Evolutionary conservation across 2,329 filamentous ascomycete species (phyloP).

Genomic region (Alternaria tenuissima): DNA sequence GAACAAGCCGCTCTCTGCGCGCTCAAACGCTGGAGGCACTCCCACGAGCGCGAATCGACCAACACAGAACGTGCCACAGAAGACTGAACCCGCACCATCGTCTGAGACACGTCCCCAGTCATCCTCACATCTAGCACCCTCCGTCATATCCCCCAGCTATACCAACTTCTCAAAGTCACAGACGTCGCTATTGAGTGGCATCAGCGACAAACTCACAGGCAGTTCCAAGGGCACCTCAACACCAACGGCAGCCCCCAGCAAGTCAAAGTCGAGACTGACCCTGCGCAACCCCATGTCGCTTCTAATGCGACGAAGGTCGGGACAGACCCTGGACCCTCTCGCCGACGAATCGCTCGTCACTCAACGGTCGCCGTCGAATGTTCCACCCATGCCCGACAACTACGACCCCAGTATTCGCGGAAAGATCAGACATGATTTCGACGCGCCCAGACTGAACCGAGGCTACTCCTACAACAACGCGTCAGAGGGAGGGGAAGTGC

Average conservation of each 20-base stretch:
- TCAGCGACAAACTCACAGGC: conserved; percentile 42
- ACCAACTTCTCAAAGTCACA: conserved; percentile 43
- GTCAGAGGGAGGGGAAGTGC: conserved; percentile 29
- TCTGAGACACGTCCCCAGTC: conserved; percentile 29
- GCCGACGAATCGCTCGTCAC: conserved; percentile 62
- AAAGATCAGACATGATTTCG: conserved; percentile 71
- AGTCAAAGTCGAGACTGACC: conserved; percentile 61
- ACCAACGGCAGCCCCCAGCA: conserved; percentile 32
- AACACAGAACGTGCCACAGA: conserved; percentile 37
- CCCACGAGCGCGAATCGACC: conserved; percentile 44
- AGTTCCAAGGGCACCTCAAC: conserved; percentile 31
- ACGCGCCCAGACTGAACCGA: conserved; percentile 63
- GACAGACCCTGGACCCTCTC: conserved; percentile 56
- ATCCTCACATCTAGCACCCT: conserved; percentile 33
- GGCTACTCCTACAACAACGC: conserved; percentile 49
- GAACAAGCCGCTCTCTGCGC: conserved; percentile 26
- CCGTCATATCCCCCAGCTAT: conserved; percentile 37
- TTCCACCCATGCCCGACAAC: conserved; percentile 64
- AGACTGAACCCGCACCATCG: conserved; percentile 25
- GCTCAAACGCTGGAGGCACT: conserved; percentile 27
- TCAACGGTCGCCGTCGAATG: conserved; percentile 54
- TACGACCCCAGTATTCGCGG: conserved; percentile 71
- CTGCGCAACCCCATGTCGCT: conserved; percentile 69
- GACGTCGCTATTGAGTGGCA: conserved; percentile 43
- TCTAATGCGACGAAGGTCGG: conserved; percentile 64